Evolutionary conservation across 2,329 filamentous ascomycete genomes (phyloP).

Genomic region (Colletotrichum limetticola): DNA sequence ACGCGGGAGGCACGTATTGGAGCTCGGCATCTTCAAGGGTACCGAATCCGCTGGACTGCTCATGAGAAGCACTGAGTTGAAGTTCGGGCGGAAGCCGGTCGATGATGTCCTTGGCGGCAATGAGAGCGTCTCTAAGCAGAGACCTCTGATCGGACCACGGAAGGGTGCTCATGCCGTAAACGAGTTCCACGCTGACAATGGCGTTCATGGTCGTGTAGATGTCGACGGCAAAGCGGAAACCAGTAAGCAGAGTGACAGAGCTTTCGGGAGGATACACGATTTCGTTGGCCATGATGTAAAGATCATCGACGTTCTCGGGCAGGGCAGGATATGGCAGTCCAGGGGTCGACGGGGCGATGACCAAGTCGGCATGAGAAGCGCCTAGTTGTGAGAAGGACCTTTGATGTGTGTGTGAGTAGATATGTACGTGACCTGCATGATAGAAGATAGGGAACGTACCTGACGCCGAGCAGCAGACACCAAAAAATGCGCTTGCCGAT

Average conservation of each 20-base stretch:
- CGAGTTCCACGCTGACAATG: conserved; percentile 82
- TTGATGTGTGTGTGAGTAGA: conserved; percentile 34
- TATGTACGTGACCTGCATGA: not conserved
- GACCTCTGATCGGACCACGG: conserved; percentile 83
- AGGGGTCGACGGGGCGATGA: conserved; percentile 80
- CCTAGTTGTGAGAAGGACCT: conserved; percentile 84
- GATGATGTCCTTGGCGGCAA: conserved; percentile 75
- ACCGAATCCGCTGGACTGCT: conserved; percentile 49
- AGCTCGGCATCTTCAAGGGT: conserved; percentile 57
- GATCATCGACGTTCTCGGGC: conserved; percentile 85
- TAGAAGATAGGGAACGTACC: conserved; percentile 52
- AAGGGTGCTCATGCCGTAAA: conserved; percentile 81
- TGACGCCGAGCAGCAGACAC: conserved; percentile 80
- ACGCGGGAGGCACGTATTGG: conserved; percentile 63
- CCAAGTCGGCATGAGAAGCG: conserved; percentile 75
- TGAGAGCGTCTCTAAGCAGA: conserved; percentile 77
- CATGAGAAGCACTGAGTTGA: conserved; percentile 59
- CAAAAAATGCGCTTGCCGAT: conserved; percentile 85
- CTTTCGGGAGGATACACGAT: conserved; percentile 77
- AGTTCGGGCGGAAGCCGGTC: conserved; percentile 77
- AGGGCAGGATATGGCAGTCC: conserved; percentile 82
- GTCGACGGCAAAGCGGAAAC: conserved; percentile 83
- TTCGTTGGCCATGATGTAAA: conserved; percentile 78
- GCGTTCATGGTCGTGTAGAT: conserved; percentile 85
- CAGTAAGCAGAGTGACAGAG: conserved; percentile 76